phyloP scores from a whole-genome alignment of 2,329 filamentous ascomycete species.

The Pseudonectria buxi region DNA sequence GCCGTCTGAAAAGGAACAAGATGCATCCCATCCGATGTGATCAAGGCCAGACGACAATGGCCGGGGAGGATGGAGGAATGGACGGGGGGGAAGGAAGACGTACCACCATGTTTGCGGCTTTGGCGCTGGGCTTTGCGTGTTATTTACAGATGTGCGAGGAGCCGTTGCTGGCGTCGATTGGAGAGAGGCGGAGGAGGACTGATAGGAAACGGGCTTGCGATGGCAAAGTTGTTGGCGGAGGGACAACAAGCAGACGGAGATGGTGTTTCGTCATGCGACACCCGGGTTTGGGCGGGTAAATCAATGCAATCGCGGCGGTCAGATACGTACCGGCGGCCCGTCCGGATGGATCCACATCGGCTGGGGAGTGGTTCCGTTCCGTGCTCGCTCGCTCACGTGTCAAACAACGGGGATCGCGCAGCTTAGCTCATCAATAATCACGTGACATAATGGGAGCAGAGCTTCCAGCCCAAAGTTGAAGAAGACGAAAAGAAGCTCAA shows the following conservation, averaged over 20 bases:
- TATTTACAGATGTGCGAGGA: too few relatives aligned
- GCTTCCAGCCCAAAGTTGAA: neutral
- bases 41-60: constrained; percentile 21
- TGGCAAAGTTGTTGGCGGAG: constrained; percentile 5
- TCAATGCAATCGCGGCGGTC: too few relatives aligned
- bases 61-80: constrained; percentile 2
- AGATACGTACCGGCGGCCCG: too few relatives aligned
- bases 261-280: constrained; percentile 22
- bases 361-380: too few relatives aligned
- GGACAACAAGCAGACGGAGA: constrained; percentile 12
- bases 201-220: too few relatives aligned
- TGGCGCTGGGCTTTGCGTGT: neutral
- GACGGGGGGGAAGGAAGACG: constrained; percentile 1
- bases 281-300: too few relatives aligned
- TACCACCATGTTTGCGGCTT: constrained; percentile 1
- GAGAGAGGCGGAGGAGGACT: too few relatives aligned
- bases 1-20: constrained; percentile 12
- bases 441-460: constrained; percentile 3
- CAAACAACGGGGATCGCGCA: neutral
- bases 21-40: constrained; percentile 2
- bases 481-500: neutral
- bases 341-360: too few relatives aligned
- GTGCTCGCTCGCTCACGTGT: too few relatives aligned
- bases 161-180: too few relatives aligned
- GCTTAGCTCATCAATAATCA: constrained; percentile 2